phyloP scores from a whole-genome alignment of 2,329 filamentous ascomycete genomes.

The Plectosphaerella plurivora region DNA sequence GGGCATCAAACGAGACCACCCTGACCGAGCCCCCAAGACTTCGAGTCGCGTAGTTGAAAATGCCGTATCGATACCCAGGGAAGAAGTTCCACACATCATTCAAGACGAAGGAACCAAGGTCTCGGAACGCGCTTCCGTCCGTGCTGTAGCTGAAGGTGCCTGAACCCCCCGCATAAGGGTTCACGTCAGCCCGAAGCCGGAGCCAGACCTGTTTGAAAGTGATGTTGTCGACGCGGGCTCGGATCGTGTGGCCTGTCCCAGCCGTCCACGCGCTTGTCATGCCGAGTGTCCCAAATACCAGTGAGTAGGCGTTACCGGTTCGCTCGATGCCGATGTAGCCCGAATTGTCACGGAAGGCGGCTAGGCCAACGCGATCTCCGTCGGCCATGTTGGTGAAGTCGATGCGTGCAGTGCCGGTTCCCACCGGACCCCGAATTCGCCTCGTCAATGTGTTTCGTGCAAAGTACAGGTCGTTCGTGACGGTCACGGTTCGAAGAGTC shows the following conservation, averaged over 20 bases:
- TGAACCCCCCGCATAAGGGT: constrained; percentile 8
- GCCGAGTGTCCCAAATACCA: constrained; percentile 11
- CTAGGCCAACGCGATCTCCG: constrained; percentile 45
- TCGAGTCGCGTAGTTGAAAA: constrained; percentile 44
- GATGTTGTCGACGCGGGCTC: not conserved
- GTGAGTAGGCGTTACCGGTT: constrained; percentile 18
- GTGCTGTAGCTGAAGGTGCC: constrained; percentile 31
- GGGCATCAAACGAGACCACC: not conserved
- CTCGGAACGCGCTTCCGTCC: constrained; percentile 32
- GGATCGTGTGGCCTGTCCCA: not conserved
- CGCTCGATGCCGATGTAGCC: constrained; percentile 45
- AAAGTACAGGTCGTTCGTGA: constrained; percentile 43
- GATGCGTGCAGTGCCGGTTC: constrained; percentile 40
- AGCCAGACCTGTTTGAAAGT: constrained; percentile 12
- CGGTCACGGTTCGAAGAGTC: constrained; percentile 39
- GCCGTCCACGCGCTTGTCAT: not conserved
- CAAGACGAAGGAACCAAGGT: constrained; percentile 30
- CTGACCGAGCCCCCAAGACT: constrained; percentile 13
- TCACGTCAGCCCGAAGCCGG: constrained; percentile 13
- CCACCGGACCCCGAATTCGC: constrained; percentile 37
- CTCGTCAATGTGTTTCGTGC: constrained; percentile 42
- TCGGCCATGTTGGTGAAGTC: constrained; percentile 39
- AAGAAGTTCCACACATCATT: constrained; percentile 38
- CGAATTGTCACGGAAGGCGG: constrained; percentile 43
- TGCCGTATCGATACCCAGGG: constrained; percentile 41